Base-by-base conservation (phyloP, 2,329 filamentous ascomycete species). In the Arachnomyces sp. region DNA sequence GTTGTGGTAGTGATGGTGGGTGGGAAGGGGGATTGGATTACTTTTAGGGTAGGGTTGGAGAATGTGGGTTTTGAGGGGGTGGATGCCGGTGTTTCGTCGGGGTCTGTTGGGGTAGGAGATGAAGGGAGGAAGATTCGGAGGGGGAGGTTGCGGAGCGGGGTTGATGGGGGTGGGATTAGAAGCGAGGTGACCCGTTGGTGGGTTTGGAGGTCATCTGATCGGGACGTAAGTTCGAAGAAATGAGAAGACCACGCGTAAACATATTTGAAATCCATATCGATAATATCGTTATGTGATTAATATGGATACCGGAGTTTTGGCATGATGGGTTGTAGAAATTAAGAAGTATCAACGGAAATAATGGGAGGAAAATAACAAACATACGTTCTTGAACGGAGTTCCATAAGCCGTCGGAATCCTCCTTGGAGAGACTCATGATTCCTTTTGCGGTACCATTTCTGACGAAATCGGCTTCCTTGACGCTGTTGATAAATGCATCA, bases 391-490 rank as follows among this genome's bases (percentile, higher is more conserved):
- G 74, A 31, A 94, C 85, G 7, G 85, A 76, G 49, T 81, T 75
- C 87, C 89, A 95, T 28, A 95, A 71, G 25, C 82, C 77, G 6
- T 81, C 86, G 11, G 86, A 92, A 59, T 94, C 81, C 34, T 85
- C 80, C 59, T 88, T 89, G 45, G 83, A 87, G 54, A 95, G 69
- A 39, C 80, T 82, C 86, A 95, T 94, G 55, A 94, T 89, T 45
- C 84, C 82, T 59, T 90, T 88, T 12, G 86, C 87, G 39, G 84
- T 92, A 33, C 88, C 87, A 51, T 92, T 90, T 38, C 89, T 78
- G 37, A 94, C 71, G 51, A 88, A 94, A 62, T 95, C 88, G 21
- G 89, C 88, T 72, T 84, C 81, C 57, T 85, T 85, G 46, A 84
- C 80, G 38, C 72, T 78, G 49, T 84, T 83, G 39, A 82, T 78